Base-by-base conservation (phyloP, 2,329 filamentous ascomycete genomes). In the Talaromyces sp. region DNA sequence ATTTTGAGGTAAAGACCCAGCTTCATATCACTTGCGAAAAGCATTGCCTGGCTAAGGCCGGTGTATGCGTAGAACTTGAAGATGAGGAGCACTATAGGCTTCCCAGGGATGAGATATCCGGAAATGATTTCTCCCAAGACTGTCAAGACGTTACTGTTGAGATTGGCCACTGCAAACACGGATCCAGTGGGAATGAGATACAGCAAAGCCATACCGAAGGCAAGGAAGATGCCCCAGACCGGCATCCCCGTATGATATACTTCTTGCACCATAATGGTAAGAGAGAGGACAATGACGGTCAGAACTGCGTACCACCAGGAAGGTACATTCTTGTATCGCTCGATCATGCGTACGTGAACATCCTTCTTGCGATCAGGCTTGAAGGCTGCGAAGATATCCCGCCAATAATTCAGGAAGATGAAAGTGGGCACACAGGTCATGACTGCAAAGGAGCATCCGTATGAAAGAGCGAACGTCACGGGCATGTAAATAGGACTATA, bases 401-500 rank as follows among this genome's bases (percentile, higher is more conserved):
- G 62, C 33, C 60, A 54, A 51, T 69, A 62, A 51, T 63, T 64
- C 2, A 69, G 53, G 19, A 59, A 45, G 10, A 64, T 61, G 22
- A 66, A 66, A 5, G 60, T 60, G 17, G 66, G 55, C 8, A 67
- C 79, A 19, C 82, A 80, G 1, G 81, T 77, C 33, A 86, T 79
- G n/a, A 83, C 80, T 5, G 85, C 85, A 65, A 87, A 87, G 0
- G 80, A 82, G 7, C 86, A 70, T 1, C 83, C 84, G 63, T 88
- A 75, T 33, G 58, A 62, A 22, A 75, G 59, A 17, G 69, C 67
- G 58, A 75, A 87, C 62, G 85, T 84, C 0, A 83, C 77, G 0
- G 82, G 77, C 35, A 87, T 73, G 64, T 80, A 86, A 0, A 86
- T 73, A 0, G 84, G 84, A 21, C 84, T 86, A 69, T 87, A 87